phyloP scores from a whole-genome alignment of 73 alveolate species.

The Paramecium pentaurelia region DNA sequence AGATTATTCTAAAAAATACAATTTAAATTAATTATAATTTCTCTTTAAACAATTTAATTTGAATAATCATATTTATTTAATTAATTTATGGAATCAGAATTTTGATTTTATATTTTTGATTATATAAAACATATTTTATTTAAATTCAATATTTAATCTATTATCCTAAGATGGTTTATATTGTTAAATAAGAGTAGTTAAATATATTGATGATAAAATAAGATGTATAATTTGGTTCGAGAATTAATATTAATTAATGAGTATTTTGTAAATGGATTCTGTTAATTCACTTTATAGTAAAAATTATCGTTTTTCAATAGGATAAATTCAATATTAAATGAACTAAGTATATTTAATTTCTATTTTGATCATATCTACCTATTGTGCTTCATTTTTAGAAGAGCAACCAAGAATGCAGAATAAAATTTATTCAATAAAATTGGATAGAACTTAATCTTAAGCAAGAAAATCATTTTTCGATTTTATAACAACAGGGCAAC shows the following conservation, averaged over 20 bases:
- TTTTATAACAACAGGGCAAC: neutral
- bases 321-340: neutral
- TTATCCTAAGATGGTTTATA: neutral
- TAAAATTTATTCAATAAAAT: neutral
- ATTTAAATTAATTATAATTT: neutral
- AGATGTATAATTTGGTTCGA: neutral
- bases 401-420: neutral
- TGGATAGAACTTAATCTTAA: neutral
- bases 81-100: neutral
- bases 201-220: neutral
- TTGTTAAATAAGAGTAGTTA: neutral
- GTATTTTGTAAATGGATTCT: neutral
- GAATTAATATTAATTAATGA: neutral
- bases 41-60: neutral
- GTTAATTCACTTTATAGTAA: neutral
- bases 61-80: neutral
- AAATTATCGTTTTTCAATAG: neutral
- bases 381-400: neutral
- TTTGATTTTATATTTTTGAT: neutral
- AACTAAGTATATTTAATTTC: neutral
- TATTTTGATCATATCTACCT: neutral
- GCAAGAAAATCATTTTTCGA: neutral
- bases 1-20: neutral
- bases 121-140: neutral
- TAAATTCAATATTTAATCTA: neutral